These are phyloP conservation scores for Stephanodiscus minutulus DNA, from an alignment of 108 stramenopile genomes.

Conservation along the genomic window DNA sequence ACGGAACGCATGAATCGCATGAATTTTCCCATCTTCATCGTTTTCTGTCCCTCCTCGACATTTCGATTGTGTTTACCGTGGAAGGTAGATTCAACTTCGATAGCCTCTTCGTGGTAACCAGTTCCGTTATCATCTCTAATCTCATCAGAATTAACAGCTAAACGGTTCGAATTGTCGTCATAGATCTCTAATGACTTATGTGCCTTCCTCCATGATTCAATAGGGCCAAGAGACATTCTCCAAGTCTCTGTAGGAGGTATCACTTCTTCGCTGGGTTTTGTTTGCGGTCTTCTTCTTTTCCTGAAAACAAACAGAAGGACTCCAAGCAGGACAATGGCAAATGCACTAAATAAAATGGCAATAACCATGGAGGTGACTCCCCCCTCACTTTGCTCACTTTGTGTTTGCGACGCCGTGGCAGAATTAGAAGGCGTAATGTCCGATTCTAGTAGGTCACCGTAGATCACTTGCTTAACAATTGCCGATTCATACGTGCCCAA, in stretches of 20 bases:
- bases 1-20: too few species aligned
- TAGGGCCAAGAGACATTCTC: slow-evolving; percentile 12
- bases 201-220: slow-evolving; percentile 30
- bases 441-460: slow-evolving; percentile 18
- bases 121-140: background rate
- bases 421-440: slow-evolving; percentile 2
- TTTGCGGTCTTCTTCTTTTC: slow-evolving; percentile 1
- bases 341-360: slow-evolving; percentile 19
- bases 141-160: slow-evolving; percentile 1
- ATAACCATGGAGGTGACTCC: slow-evolving; percentile 11
- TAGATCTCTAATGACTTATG: slow-evolving; percentile 18
- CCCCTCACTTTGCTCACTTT: slow-evolving; percentile 7
- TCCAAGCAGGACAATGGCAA: slow-evolving; percentile 11
- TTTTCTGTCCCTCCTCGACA: background rate
- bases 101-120: background rate
- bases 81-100: background rate
- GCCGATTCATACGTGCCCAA: slow-evolving; percentile 31
- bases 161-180: slow-evolving; percentile 4
- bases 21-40: too few species aligned
- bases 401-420: background rate
- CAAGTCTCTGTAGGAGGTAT: slow-evolving; percentile 12
- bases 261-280: background rate
- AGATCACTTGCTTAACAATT: slow-evolving; percentile 34
- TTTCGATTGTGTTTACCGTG: background rate
- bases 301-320: slow-evolving; percentile 7